Base-by-base conservation (phyloP, 148 eudicot genomes). In the Rhododendron griersonianum region DNA sequence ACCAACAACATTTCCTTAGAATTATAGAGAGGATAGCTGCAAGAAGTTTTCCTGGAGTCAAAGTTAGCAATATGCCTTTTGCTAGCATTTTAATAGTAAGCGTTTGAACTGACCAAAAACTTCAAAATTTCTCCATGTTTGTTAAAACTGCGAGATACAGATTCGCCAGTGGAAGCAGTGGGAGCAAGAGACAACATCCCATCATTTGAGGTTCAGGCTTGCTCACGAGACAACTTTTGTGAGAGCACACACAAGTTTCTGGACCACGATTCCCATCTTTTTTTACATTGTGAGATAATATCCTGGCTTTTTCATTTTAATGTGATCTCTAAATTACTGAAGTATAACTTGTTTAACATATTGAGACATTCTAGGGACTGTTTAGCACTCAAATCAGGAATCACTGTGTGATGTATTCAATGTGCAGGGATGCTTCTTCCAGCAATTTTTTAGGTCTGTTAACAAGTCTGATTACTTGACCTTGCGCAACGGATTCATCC, bases 211-310 rank as follows among this genome's bases (percentile, higher is more conserved):
- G 88, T 92, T 95, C 89, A 94, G 99, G 92, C 93, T 96, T 77
- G 89, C 93, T 35, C 97, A 95, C 21, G 95, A 96, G 91, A 96
- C 98, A 80, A 92, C 99, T 35, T 96, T 96, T 87, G 96, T 96
- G 69, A 95, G 90, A 90, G 92, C 93, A 4, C 96, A 96, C 86
- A 91, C 91, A 76, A 90, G 93, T 81, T 94, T 92, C 88, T 96
- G 98, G 96, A 90, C 98, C 73, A 88, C 90, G 78, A 90, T 86
- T 13, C 95, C 97, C 15, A 13, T 93, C 81, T 90, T 95, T 90
- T 95, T 95, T 85, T 89, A 91, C 83, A 87, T 92, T 88, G 98
- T 96, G 86, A 89, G 97, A 79, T 79, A 51, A 18, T 47, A 28
- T 81, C 23, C 16, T 83, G 44, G 50, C 63, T 83, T 53, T 41